Conservation (phyloP, 306 rosid species). For the Quercus bicolor region DNA sequence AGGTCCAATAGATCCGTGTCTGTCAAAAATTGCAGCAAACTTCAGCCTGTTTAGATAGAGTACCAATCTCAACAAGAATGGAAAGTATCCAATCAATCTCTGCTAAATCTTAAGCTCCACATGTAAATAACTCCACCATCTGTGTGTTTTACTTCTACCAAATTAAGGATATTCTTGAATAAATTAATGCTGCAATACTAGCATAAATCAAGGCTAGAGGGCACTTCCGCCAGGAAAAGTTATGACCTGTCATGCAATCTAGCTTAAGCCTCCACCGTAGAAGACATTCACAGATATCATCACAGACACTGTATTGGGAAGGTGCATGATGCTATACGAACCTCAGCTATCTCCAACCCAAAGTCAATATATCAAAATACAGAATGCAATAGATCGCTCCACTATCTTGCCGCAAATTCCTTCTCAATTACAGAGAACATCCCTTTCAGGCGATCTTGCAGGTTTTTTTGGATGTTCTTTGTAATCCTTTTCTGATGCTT, state of each 20-base stretch:
- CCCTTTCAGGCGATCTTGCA: constrained; percentile 43
- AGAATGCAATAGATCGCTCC: background rate
- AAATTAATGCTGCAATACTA: background rate
- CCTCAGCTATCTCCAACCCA: constrained; percentile 18
- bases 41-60: background rate
- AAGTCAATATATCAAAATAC: constrained; percentile 7
- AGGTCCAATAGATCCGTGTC: background rate
- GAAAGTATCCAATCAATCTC: background rate
- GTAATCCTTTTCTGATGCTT: constrained; percentile 72
- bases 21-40: background rate
- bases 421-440: constrained; percentile 57
- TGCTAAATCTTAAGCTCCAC: constrained; percentile 1
- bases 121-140: background rate
- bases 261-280: constrained; percentile 3
- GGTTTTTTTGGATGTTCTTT: constrained; percentile 66
- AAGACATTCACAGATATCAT: constrained; percentile 12
- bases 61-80: background rate
- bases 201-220: constrained; percentile 4
- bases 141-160: background rate
- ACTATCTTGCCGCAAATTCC: constrained; percentile 48
- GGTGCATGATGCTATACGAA: background rate
- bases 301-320: background rate
- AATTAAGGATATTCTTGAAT: constrained; percentile 1
- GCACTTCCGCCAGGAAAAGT: constrained; percentile 1
- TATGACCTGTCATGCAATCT: constrained; percentile 8